A percentile compares a stretch with the other conserved stretches of the same genome.
Evolutionary conservation across 306 rosid genomes (phyloP).

Genomic region (Acacia melanoxylon): DNA sequence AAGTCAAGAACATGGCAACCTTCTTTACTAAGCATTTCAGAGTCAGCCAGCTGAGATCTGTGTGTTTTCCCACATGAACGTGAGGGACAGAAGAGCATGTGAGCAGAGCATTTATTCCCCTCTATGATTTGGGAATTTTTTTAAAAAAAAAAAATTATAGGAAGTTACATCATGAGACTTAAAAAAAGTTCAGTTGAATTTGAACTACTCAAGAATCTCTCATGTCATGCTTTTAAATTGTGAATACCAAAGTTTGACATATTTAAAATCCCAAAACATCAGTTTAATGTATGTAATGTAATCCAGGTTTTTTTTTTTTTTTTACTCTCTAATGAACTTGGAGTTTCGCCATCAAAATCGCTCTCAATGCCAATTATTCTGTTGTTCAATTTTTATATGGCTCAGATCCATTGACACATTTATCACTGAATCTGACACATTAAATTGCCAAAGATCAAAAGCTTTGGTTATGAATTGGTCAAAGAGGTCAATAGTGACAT

Average conservation of each 20-base stretch:
- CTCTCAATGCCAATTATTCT: neutral
- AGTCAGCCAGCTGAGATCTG: constrained; percentile 55
- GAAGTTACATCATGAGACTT: constrained; percentile 31
- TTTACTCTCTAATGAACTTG: constrained; percentile 27
- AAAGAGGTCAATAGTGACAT: constrained; percentile 9
- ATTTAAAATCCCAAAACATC: constrained; percentile 35
- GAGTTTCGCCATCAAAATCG: constrained; percentile 24
- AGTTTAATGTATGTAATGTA: constrained; percentile 42
- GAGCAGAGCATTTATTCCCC: constrained; percentile 15
- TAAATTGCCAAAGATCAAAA: constrained; percentile 32
- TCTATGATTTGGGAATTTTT: constrained; percentile 40
- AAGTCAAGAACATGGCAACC: constrained; percentile 90
- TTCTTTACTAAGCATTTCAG: constrained; percentile 76
- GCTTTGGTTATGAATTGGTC: constrained; percentile 28
- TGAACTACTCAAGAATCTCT: constrained; percentile 16
- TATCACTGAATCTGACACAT: neutral
- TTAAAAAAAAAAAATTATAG: neutral
- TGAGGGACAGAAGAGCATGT: constrained; percentile 45
- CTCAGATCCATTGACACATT: constrained; percentile 16
- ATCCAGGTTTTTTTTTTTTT: neutral
- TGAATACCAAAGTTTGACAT: constrained; percentile 64
- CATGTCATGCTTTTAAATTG: constrained; percentile 43
- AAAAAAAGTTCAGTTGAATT: constrained; percentile 30
- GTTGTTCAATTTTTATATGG: constrained; percentile 9
- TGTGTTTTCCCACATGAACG: constrained; percentile 44